Percentiles rank a stretch among this genome's conserved stretches.
These are phyloP conservation scores for Lathyrus aphaca DNA, from an alignment of 306 rosid genomes.

Conservation along the genomic window DNA sequence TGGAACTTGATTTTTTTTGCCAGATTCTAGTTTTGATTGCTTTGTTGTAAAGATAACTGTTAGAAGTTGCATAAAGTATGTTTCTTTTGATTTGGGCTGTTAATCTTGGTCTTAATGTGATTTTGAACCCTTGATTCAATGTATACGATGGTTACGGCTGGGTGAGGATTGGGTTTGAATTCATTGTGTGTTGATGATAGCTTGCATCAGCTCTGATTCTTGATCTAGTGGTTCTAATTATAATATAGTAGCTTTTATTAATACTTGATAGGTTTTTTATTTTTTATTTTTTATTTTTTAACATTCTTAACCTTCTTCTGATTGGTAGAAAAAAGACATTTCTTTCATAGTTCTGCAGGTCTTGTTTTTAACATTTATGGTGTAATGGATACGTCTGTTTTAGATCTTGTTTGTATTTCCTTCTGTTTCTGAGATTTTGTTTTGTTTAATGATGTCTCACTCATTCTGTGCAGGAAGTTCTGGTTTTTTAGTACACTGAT, in stretches of 20 bases:
- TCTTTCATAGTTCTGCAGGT: neutral
- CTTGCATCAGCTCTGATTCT: slow-evolving; percentile 8
- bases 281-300: too few relatives aligned
- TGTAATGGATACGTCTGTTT: neutral
- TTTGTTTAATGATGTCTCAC: slow-evolving; percentile 34
- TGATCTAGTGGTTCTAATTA: slow-evolving; percentile 25
- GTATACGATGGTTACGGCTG: too few relatives aligned
- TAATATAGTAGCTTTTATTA: slow-evolving; percentile 5
- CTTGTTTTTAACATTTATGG: slow-evolving; percentile 16
- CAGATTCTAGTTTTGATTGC: slow-evolving; percentile 9
- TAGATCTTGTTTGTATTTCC: neutral
- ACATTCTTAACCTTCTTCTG: neutral
- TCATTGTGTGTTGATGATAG: slow-evolving; percentile 1
- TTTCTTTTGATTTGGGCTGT: slow-evolving; percentile 17
- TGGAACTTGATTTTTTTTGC: slow-evolving; percentile 12
- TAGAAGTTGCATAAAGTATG: slow-evolving; percentile 22
- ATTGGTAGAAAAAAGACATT: neutral
- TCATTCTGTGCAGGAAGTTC: slow-evolving; percentile 45
- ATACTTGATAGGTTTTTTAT: slow-evolving; percentile 24
- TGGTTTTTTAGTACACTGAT: slow-evolving; percentile 48
- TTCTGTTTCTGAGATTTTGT: slow-evolving; percentile 31
- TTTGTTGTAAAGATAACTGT: slow-evolving; percentile 4
- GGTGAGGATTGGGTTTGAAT: slow-evolving; percentile 18
- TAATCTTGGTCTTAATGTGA: slow-evolving; percentile 14
- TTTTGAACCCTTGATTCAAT: slow-evolving; percentile 1